A percentile compares a stretch with the other conserved stretches of the same genome.
Evolutionary conservation across 768 basidiomycete genomes (phyloP).

Genomic region (Lentinula detonsa): DNA sequence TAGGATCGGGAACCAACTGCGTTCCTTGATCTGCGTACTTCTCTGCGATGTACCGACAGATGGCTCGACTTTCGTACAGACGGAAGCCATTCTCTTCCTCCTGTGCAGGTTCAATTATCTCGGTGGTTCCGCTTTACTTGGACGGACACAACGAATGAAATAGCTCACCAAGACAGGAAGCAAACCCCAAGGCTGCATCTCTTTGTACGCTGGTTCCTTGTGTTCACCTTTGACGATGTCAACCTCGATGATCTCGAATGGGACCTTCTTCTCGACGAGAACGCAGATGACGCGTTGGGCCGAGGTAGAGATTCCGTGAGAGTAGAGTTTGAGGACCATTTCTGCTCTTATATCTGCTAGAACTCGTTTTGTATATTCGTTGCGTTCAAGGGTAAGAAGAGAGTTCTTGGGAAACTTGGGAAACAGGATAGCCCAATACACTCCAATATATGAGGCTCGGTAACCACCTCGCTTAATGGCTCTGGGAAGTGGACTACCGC

Average conservation of each 20-base stretch:
- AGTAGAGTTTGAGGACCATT: constrained; percentile 43
- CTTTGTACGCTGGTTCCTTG: constrained; percentile 27
- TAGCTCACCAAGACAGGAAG: constrained; percentile 20
- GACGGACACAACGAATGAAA: no score
- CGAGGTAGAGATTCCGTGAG: constrained; percentile 35
- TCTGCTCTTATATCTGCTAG: not conserved
- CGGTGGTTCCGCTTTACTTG: no score
- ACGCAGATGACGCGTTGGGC: constrained; percentile 37
- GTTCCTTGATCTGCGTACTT: constrained; percentile 51
- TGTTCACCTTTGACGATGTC: constrained; percentile 33
- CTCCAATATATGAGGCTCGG: no score
- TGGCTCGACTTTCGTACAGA: constrained; percentile 62
- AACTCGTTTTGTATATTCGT: no score
- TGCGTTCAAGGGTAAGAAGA: no score
- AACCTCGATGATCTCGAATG: constrained; percentile 37
- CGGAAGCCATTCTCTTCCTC: constrained; percentile 57
- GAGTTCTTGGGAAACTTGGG: no score
- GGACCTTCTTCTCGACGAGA: constrained; percentile 40
- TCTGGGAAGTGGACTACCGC: no score
- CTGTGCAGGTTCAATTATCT: not conserved
- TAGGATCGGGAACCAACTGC: constrained; percentile 36
- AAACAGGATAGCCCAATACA: no score
- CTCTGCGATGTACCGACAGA: constrained; percentile 49
- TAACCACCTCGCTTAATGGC: no score
- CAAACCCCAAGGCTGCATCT: constrained; percentile 50